A percentile compares a stretch with the other conserved stretches of the same genome.
Evolutionary conservation across 164 flowering plant species (phyloP).

Genomic region (Vitis amurensis): DNA sequence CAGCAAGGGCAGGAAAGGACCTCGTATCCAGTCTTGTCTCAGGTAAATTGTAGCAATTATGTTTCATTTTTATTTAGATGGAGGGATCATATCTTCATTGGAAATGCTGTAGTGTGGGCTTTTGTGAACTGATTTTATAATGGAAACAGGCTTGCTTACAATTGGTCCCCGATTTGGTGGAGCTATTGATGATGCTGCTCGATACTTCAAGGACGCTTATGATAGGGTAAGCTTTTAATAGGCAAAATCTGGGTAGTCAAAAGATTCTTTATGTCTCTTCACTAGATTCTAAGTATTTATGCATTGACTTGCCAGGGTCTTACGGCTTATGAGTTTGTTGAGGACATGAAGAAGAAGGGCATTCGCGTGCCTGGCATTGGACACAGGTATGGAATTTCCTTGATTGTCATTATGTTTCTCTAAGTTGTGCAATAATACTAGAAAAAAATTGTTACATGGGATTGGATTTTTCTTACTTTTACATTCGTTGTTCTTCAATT

Average conservation of each 20-base stretch:
- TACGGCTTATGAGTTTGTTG: constrained; percentile 90
- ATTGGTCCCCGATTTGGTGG: constrained; percentile 99
- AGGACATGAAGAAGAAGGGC: constrained; percentile 96
- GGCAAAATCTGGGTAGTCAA: background rate
- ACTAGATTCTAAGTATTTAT: background rate
- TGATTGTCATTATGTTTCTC: background rate
- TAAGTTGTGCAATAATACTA: no score
- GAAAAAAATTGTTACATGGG: background rate
- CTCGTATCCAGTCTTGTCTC: constrained; percentile 96
- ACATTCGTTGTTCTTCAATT: background rate
- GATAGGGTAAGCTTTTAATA: constrained; percentile 57
- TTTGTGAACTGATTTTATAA: background rate
- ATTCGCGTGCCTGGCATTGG: constrained; percentile 99
- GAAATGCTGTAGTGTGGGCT: background rate
- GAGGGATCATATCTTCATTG: background rate
- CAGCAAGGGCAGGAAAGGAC: constrained; percentile 98
- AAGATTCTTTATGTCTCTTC: background rate
- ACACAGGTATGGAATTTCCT: constrained; percentile 65
- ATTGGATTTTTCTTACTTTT: background rate
- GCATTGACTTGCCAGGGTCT: constrained; percentile 54
- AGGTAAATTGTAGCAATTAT: constrained; percentile 38
- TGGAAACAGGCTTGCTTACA: constrained; percentile 78
- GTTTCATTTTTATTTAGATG: background rate
- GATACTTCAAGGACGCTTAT: constrained; percentile 95
- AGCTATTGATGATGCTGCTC: constrained; percentile 98